Base-by-base conservation (phyloP, 768 basidiomycete genomes). In the Trametes cubensis region DNA sequence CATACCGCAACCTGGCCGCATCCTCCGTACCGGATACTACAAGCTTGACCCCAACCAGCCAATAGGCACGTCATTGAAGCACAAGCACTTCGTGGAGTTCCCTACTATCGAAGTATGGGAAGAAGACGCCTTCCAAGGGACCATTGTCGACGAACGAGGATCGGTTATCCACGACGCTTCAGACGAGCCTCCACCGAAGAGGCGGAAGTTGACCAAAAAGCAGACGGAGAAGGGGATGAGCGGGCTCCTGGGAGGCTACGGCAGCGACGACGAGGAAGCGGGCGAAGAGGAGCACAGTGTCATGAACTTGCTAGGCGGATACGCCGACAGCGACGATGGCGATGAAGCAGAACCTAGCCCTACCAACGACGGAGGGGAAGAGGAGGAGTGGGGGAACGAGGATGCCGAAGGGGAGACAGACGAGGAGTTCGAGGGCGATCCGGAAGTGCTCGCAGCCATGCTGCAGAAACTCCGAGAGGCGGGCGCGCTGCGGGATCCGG, bases 51-150 rank as follows among this genome's bases (percentile, higher is more conserved):
- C 81, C 2, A 70, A 74, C 4, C 66, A 80, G 45, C 72, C 80
- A 23, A 77, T 95, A 26, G 68, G 71, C 11, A 67, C 71, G 25
- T 73, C 81, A 8, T 76, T 96, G 47, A 79, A 77, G 39, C 75
- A 84, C 52, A 89, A 84, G 45, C 77, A 83, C 28, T 94, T 94
- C 72, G 81, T 90, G 34, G 94, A 96, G 72, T 96, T 84, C 69
- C 94, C 94, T 7, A 87, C 86, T 1, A 84, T 96, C 47, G 88
- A 94, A 58, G 73, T 95, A 6, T 88, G 87, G 79, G 84, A 88
- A 49, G 82, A 75, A 23, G 77, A 71, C 20, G 75, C 85, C 30
- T 94, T 92, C 73, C 74, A 73, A 8, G 88, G 85, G 7, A 77
- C 77, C 10, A 68, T 92, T n/a, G 77, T 89, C 17, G 82, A 89